phyloP scores from a whole-genome alignment of 1,284 basidiomycete species.

The Rhodotorula sp. region DNA sequence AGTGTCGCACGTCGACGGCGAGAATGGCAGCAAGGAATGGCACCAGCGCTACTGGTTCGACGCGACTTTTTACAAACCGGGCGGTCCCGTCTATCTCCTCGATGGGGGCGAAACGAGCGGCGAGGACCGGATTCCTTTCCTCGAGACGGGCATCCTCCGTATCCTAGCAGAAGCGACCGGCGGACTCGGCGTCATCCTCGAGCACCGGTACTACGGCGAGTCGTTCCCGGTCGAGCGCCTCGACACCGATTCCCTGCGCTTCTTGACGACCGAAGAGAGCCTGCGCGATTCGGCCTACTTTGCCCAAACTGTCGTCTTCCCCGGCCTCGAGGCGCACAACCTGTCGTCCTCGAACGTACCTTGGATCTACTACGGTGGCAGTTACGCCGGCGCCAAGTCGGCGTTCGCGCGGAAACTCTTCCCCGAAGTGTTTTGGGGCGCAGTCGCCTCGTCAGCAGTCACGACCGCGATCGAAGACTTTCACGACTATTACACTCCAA shows the following conservation, averaged over 20 bases:
- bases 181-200: conserved; percentile 76
- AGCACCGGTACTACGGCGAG: conserved; percentile 83
- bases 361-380: conserved; percentile 91
- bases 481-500: conserved; percentile 44
- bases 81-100: conserved; percentile 54
- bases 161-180: conserved; percentile 78
- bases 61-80: conserved; percentile 71
- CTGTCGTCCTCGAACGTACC: conserved; percentile 57
- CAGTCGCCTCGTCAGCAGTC: conserved; percentile 69
- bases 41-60: conserved; percentile 69
- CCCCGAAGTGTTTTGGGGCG: conserved; percentile 83
- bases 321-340: conserved; percentile 64
- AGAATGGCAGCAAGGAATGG: conserved; percentile 28
- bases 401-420: conserved; percentile 88
- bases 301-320: conserved; percentile 74
- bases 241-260: conserved; percentile 60
- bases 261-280: conserved; percentile 84
- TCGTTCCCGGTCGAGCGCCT: conserved; percentile 77
- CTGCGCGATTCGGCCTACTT: conserved; percentile 91
- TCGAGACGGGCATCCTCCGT: conserved; percentile 68
- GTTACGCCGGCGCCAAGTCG: conserved; percentile 86
- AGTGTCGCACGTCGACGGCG: conserved; percentile 28
- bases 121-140: conserved; percentile 43
- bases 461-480: conserved; percentile 41
- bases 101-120: conserved; percentile 50